Base-by-base conservation (phyloP, 352 stramenopile genomes). In the Phytophthora brassicae region DNA sequence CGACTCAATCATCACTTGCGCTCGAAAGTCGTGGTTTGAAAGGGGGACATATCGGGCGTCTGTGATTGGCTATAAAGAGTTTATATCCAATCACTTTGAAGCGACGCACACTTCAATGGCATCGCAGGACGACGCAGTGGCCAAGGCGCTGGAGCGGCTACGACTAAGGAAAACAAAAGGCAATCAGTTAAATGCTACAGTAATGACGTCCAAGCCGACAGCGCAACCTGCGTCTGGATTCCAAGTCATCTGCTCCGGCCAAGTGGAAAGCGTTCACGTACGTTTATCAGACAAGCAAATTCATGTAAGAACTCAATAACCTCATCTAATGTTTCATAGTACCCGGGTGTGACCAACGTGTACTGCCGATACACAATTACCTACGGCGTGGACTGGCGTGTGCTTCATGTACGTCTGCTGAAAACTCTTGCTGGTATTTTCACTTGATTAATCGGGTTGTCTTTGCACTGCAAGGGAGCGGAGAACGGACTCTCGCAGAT, bases 361-460 rank as follows among this genome's bases (percentile, higher is more conserved):
- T 98, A 98, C 66, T 98, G 90, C 52, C 86, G 91, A 45, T 98
- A 98, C 60, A 64, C 80, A 16, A 86, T 98, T 53, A 90, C 77
- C 3, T 97, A 96, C 60, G 95, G 94, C 19, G 75, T 86, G 20
- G 92, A 98, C 72, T 98, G 95, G 94, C 81, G 81, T 11, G 79
- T 98, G 7, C 67, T 97, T 7, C 85, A 97, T 51, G 92, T 89
- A 44, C 20, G 75, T 55, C 33, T 23, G 35, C 39, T 19, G 7
- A 7, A 23, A 6, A n/a, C n/a, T 6, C 22, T 49, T 8, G 41
- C 14, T 33, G 33, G 50, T 20, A 23, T 48, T 22, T 31, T 16
- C 22, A 22, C 16, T 9, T 33, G 22, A 52, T 17, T 65, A 22
- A 64, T 42, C 13, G 22, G 24, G 31, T 14, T 23, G 5, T 16